Evolutionary conservation across 371 early-diverging fungal species (phyloP), one percentile per base, ranked within the genome.

Genomic region (Mucor circinelloides): DNA sequence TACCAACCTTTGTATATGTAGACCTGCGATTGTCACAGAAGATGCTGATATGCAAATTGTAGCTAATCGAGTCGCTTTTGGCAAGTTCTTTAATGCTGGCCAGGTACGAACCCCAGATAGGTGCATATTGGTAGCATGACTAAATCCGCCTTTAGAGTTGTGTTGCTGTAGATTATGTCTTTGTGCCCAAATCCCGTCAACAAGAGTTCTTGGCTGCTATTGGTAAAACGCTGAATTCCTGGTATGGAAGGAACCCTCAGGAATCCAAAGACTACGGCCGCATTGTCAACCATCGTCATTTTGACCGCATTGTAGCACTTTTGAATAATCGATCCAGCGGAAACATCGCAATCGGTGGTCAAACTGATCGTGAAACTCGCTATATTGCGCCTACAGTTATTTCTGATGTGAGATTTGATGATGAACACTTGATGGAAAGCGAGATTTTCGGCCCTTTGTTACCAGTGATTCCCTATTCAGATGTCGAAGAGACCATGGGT

Each of bases 141-240:
- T 44, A 44, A 44, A 21, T 21, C 17, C 19, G 13, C 17, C 17
- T 8, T 15, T 78, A 91, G 89, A 92, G 91, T 1, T 96, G 97
- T 73, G 82, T 97, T 54, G 90, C 91, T 5, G 91, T 91, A 25
- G 97, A 97, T 77, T 95, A 96, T 62, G 71, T 95, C 17, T 63
- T 96, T 38, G 80, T 89, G 19, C 88, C 87, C 28, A 71, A 77
- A 34, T 68, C 78, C 15, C 72, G 85, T 31, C 70, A 86, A 12
- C 67, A 73, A 6, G 68, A 73, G 30, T 82, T 94, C 60, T 62
- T 84, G 12, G 70, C 69, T 12, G 87, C 80, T 3, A 48, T 91
- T 67, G 78, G 75, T 30, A 77, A 78, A 48, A 82, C 87, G 0
- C 25, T 86, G 28, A 61, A 69, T 2, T 73, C 83, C 0, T 77